These are phyloP conservation scores for Lactarius evosmus DNA, from an alignment of 768 basidiomycete species.

Conservation along the genomic window DNA sequence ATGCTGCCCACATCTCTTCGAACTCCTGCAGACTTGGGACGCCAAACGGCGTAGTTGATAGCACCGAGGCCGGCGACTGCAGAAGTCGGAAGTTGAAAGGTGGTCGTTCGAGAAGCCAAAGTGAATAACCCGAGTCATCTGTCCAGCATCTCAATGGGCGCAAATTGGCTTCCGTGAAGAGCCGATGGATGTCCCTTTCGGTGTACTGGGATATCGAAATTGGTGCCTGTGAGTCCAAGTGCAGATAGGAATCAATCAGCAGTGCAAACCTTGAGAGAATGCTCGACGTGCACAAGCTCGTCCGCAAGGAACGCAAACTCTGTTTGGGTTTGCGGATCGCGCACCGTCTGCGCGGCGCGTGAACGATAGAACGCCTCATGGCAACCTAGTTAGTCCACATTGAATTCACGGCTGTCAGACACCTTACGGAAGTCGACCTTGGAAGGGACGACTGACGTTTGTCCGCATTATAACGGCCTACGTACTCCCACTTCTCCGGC, in stretches of 20 bases:
- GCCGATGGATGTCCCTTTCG: constrained; percentile 56
- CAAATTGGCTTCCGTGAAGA: constrained; percentile 76
- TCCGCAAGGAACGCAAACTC: constrained; percentile 56
- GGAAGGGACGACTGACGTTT: constrained; percentile 38
- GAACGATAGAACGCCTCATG: constrained; percentile 87
- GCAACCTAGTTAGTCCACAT: constrained; percentile 49
- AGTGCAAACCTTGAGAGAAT: constrained; percentile 73
- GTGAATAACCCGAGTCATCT: constrained; percentile 69
- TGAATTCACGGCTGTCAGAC: not conserved
- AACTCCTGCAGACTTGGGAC: constrained; percentile 78
- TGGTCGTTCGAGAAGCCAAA: constrained; percentile 91
- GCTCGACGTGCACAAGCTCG: constrained; percentile 83
- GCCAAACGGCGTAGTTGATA: constrained; percentile 49
- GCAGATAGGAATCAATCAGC: not conserved
- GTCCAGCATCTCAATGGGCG: constrained; percentile 85
- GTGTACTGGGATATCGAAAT: constrained; percentile 59
- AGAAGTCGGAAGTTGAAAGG: constrained; percentile 71
- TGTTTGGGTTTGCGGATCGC: constrained; percentile 45
- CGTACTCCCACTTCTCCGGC: constrained; percentile 72
- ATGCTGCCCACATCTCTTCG: constrained; percentile 78
- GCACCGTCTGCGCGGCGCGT: constrained; percentile 53
- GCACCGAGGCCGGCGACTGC: constrained; percentile 37
- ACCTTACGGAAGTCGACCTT: not conserved
- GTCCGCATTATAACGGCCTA: constrained; percentile 54
- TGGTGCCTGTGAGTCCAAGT: not conserved